Base-by-base conservation (phyloP, 1,139 yeast species). In the Geotrichum bryndzae region DNA sequence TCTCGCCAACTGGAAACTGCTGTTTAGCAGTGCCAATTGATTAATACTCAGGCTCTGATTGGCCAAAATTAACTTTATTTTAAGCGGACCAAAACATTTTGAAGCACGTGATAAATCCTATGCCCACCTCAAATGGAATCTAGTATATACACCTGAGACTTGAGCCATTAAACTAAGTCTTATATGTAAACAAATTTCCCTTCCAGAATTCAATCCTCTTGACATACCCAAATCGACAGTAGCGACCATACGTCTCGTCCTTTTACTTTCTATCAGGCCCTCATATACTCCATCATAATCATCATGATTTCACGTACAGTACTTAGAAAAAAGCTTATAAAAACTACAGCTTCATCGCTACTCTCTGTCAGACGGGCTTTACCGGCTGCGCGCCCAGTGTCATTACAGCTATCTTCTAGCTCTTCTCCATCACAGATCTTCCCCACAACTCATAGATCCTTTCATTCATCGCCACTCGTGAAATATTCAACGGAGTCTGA, bases 381-480 rank as follows among this genome's bases (percentile, higher is more conserved):
- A 15, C 48, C 22, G 48, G 22, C 48, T 18, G 22, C 48, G 18
- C 48, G 22, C 5, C 18, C 48, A n/a, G 48, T 33, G 61, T 66
- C 70, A 51, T 55, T 61, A 10, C 8, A 7, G 18, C 18, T 15
- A n/a, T 41, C 18, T 15, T n/a, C 22, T 41, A 41, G 48, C 10
- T n/a, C 10, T 10, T 41, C 22, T 18, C 5, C 6, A n/a, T 41
- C 18, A n/a, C 48, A 15, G 22, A 41, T 7, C n/a, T 41, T 15
- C 2, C n/a, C 48, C 3, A 8, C 22, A 41, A n/a, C 48, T 41
- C 48, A 41, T 3, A 41, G 22, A n/a, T 41, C 48, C 3, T 41
- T 41, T n/a, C 48, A 41, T 18, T 41, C 48, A 3, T 41, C 48
- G 22, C 48, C 23, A 15, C 22, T 15, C n/a, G 48, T 15, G 1